Evolutionary conservation across 2,329 filamentous ascomycete species (phyloP).

Genomic region (Lachnellula subtilissima): DNA sequence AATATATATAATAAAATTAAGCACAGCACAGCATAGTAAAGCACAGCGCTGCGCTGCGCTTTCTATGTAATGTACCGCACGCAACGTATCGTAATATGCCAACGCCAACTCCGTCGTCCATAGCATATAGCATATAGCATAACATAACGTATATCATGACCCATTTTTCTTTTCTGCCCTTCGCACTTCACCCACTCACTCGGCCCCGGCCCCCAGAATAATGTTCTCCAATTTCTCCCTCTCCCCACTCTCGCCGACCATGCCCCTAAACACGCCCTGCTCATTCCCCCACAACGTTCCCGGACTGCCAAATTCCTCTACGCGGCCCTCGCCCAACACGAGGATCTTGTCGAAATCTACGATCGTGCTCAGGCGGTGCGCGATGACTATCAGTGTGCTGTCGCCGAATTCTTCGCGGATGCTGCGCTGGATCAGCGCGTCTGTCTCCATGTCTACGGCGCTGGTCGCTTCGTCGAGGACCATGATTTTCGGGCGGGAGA

Average conservation of each 20-base stretch:
- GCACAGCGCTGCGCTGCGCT: too few relatives aligned
- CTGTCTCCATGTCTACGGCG: conserved; percentile 73
- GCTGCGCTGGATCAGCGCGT: conserved; percentile 66
- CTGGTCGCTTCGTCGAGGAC: conserved; percentile 76
- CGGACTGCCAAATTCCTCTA: conserved; percentile 64
- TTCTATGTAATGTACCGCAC: too few relatives aligned
- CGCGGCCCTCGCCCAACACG: conserved; percentile 62
- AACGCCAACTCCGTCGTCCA: too few relatives aligned
- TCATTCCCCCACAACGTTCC: conserved; percentile 51
- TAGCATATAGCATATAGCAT: too few relatives aligned
- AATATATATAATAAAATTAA: too few relatives aligned
- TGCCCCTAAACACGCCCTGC: conserved; percentile 51
- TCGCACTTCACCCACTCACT: not conserved
- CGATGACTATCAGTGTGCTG: conserved; percentile 68
- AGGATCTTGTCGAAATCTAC: conserved; percentile 72
- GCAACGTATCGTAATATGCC: too few relatives aligned
- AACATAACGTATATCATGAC: too few relatives aligned
- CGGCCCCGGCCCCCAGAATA: conserved; percentile 10
- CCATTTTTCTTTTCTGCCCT: not conserved
- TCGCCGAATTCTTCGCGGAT: conserved; percentile 68
- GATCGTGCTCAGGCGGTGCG: conserved; percentile 71
- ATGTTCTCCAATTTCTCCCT: conserved; percentile 32
- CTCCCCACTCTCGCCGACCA: conserved; percentile 60
- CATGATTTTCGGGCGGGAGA: conserved; percentile 69
- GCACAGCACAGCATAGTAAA: too few relatives aligned